phyloP scores from a whole-genome alignment of 2,329 filamentous ascomycete species.

The Cadophora sp. region DNA sequence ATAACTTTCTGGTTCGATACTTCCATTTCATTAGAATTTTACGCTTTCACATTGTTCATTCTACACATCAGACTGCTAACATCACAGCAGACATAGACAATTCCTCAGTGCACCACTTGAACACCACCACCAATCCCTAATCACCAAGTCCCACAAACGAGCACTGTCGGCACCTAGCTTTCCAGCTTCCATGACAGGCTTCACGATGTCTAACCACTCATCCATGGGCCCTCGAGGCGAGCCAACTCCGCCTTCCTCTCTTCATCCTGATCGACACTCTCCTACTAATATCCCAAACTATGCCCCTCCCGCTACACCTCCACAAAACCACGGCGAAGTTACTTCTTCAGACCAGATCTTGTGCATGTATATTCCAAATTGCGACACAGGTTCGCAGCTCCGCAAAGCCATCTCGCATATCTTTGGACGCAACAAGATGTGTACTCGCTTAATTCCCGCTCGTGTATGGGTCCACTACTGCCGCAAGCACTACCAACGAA shows the following conservation, averaged over 20 bases:
- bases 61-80: neutral
- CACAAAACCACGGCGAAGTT: conserved; percentile 27
- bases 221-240: conserved; percentile 33
- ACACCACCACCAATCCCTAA: conserved; percentile 27
- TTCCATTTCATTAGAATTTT: too few species aligned
- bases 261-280: conserved; percentile 37
- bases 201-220: conserved; percentile 24
- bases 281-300: conserved; percentile 29
- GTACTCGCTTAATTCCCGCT: conserved; percentile 72
- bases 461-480: conserved; percentile 79
- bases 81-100: conserved; percentile 6
- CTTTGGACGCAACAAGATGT: conserved; percentile 83
- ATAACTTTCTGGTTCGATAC: too few species aligned
- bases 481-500: conserved; percentile 83
- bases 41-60: neutral
- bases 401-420: conserved; percentile 83
- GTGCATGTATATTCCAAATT: conserved; percentile 64
- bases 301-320: conserved; percentile 36
- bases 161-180: conserved; percentile 38
- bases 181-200: conserved; percentile 17
- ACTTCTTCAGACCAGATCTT: conserved; percentile 27
- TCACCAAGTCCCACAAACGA: conserved; percentile 32
- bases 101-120: conserved; percentile 34
- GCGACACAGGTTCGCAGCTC: conserved; percentile 64
- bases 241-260: conserved; percentile 40